Evolutionary conservation across 495 filamentous ascomycete species (phyloP).

Genomic region (Penicillium ochrochloron): DNA sequence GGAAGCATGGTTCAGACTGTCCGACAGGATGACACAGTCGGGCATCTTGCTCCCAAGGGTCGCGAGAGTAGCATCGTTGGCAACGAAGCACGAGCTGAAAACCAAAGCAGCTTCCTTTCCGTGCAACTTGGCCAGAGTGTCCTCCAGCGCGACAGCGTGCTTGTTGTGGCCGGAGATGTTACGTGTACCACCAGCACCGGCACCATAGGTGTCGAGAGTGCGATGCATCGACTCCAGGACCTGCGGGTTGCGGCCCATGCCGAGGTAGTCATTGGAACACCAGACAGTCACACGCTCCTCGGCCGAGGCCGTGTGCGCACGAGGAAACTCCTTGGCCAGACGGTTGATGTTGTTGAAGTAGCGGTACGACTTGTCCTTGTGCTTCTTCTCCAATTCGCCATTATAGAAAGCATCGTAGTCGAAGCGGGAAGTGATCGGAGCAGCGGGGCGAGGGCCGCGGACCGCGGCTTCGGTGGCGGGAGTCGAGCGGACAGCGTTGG

Average conservation of each 20-base stretch:
- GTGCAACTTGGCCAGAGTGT: slow-evolving; percentile 82
- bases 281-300: slow-evolving; percentile 96
- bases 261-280: slow-evolving; percentile 99
- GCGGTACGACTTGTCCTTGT: slow-evolving; percentile 98
- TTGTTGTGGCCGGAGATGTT: slow-evolving; percentile 98
- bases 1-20: slow-evolving; percentile 94
- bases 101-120: slow-evolving; percentile 92
- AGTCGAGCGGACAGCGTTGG: slow-evolving; percentile 37
- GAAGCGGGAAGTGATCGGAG: slow-evolving; percentile 63
- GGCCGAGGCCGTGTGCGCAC: slow-evolving; percentile 82
- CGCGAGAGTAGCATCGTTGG: slow-evolving; percentile 96
- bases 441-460: slow-evolving; percentile 45
- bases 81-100: slow-evolving; percentile 96
- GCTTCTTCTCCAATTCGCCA: slow-evolving; percentile 92
- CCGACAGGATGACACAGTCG: slow-evolving; percentile 92
- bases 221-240: slow-evolving; percentile 93
- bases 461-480: slow-evolving; percentile 32
- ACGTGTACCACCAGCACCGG: slow-evolving; percentile 91
- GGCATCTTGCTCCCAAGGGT: slow-evolving; percentile 95
- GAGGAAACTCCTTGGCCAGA: slow-evolving; percentile 92
- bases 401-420: slow-evolving; percentile 92
- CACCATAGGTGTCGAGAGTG: slow-evolving; percentile 92
- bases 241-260: slow-evolving; percentile 90
- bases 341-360: slow-evolving; percentile 99
- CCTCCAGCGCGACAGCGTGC: slow-evolving; percentile 86